A percentile compares a stretch with the other conserved stretches of the same genome.
Evolutionary conservation across 2,329 filamentous ascomycete species (phyloP).

Genomic region (Akanthomyces uredinophilus): DNA sequence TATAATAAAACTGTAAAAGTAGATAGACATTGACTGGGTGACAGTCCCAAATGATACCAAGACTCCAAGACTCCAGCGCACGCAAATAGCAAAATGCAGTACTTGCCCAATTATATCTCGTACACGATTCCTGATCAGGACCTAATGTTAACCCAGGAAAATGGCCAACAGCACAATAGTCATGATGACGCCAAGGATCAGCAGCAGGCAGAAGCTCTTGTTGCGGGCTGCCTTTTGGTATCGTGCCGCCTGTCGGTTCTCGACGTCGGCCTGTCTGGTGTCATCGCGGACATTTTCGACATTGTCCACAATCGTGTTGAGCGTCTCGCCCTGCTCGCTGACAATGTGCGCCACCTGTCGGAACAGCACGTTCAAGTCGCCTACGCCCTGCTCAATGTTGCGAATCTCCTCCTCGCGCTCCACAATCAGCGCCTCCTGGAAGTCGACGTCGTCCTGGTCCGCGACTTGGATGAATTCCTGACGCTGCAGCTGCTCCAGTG

Average conservation of each 20-base stretch:
- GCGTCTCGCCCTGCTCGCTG: conserved; percentile 81
- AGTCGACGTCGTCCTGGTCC: conserved; percentile 91
- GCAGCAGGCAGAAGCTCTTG: conserved; percentile 85
- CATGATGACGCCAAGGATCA: conserved; percentile 84
- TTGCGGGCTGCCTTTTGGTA: conserved; percentile 95
- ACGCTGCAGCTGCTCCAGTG: conserved; percentile 51
- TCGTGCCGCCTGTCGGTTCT: conserved; percentile 77
- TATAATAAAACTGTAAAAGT: not conserved
- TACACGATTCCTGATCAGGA: not conserved
- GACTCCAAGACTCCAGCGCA: conserved; percentile 13
- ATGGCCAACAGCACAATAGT: conserved; percentile 86
- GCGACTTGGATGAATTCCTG: conserved; percentile 76
- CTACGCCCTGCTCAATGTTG: conserved; percentile 94
- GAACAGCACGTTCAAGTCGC: conserved; percentile 94
- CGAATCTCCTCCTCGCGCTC: conserved; percentile 96
- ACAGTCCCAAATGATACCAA: conserved; percentile 9
- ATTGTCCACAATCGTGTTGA: conserved; percentile 84
- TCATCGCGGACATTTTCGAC: conserved; percentile 78
- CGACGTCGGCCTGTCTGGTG: conserved; percentile 77
- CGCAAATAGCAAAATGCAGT: conserved; percentile 5
- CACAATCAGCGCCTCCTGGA: conserved; percentile 91
- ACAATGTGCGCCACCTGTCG: conserved; percentile 98
- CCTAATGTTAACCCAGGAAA: conserved; percentile 34
- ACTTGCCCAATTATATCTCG: not conserved
- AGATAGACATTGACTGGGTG: conserved; percentile 1